Percentiles rank a stretch among this genome's conserved stretches.
Evolutionary conservation across 768 basidiomycete genomes (phyloP).

Genomic region (Mycena indigotica): DNA sequence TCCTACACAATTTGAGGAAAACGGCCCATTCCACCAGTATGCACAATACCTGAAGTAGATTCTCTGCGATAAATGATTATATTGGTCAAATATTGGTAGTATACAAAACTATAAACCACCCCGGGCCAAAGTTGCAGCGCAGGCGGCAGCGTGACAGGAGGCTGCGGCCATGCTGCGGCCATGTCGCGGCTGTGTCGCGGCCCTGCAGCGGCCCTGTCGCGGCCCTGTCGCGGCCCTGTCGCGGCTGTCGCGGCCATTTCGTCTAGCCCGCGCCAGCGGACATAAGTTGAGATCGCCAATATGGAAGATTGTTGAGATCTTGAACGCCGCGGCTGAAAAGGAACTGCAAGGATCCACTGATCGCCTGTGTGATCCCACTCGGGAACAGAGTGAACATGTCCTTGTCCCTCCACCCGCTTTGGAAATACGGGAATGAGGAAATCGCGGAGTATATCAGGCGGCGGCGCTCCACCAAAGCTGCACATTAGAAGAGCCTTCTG

Average conservation of each 20-base stretch:
- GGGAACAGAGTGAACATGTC: background rate
- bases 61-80: no score
- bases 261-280: background rate
- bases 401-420: background rate
- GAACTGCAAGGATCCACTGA: background rate
- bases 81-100: no score
- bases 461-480: background rate
- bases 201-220: no score
- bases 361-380: background rate
- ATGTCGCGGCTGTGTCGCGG: no score
- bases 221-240: no score
- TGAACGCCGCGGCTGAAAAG: background rate
- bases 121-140: no score
- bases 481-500: background rate
- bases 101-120: no score
- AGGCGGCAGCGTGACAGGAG: no score
- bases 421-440: background rate
- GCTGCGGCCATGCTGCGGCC: no score
- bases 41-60: background rate
- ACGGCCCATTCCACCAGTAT: background rate
- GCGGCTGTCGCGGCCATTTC: no score
- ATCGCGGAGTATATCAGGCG: background rate
- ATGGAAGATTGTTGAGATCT: background rate
- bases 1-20: background rate
- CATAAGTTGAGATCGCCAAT: background rate